Conservation (phyloP, 768 basidiomycete species). For the Lyophyllum shimeji region DNA sequence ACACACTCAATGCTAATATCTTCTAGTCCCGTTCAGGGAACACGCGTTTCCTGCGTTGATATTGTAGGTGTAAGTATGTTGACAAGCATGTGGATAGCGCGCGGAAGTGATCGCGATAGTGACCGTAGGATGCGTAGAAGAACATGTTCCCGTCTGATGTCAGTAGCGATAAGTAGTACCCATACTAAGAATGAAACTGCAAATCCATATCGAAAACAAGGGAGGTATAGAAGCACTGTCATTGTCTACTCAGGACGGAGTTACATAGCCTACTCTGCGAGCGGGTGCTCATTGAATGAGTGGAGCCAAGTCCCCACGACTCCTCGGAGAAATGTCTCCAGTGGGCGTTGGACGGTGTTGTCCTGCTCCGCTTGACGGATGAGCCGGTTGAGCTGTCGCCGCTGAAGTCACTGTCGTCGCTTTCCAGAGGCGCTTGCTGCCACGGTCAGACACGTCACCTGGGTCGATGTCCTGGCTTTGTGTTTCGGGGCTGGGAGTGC, state of each 20-base stretch:
- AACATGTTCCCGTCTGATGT: too few species aligned
- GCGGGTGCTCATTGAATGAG: neutral
- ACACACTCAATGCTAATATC: too few species aligned
- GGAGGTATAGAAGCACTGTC: neutral
- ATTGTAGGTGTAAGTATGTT: slow-evolving; percentile 4
- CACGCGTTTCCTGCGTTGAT: too few species aligned
- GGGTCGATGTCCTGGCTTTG: too few species aligned
- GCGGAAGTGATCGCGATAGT: too few species aligned
- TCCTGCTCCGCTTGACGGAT: neutral
- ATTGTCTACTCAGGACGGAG: neutral
- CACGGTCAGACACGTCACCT: neutral
- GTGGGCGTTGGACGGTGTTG: neutral
- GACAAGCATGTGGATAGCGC: too few species aligned
- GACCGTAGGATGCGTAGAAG: too few species aligned
- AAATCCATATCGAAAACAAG: neutral
- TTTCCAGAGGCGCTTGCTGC: neutral
- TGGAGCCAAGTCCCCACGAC: too few species aligned
- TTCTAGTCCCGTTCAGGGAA: too few species aligned
- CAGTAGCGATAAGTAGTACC: neutral
- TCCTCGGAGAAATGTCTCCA: too few species aligned
- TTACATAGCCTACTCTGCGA: neutral
- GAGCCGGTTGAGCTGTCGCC: neutral
- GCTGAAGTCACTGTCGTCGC: neutral
- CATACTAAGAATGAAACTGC: neutral
- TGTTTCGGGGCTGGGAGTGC: neutral